These are phyloP conservation scores for Nakazawaea siamensis DNA, from an alignment of 805 yeast species.

Conservation along the genomic window DNA sequence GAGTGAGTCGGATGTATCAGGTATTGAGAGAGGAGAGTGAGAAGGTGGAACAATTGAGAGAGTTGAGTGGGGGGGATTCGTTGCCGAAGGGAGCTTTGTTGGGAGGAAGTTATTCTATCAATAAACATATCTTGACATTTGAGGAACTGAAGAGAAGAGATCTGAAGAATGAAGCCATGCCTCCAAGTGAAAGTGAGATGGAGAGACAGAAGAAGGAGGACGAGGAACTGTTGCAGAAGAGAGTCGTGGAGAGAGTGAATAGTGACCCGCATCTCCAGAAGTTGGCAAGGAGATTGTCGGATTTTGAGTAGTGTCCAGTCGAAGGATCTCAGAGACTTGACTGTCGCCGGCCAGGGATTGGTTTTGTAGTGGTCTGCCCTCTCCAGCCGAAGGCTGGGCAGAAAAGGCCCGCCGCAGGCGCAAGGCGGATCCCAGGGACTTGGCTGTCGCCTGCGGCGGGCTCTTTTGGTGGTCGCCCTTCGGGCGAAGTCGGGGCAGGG, in stretches of 20 bases:
- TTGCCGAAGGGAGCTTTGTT: conserved; percentile 82
- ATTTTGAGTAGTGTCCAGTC: not conserved
- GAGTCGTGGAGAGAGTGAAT: conserved; percentile 20
- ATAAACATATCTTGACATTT: conserved; percentile 59
- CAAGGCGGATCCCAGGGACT: no score
- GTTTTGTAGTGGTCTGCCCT: no score
- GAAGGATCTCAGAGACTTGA: no score
- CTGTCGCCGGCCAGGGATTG: no score
- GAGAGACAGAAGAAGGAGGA: conserved; percentile 36
- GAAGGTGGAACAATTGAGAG: conserved; percentile 71
- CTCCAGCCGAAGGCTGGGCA: no score
- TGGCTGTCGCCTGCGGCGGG: no score
- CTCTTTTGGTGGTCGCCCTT: no score
- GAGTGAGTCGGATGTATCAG: conserved; percentile 87
- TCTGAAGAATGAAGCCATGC: conserved; percentile 76
- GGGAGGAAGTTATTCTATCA: conserved; percentile 76
- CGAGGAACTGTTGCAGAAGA: conserved; percentile 30
- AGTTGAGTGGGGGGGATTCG: conserved; percentile 53
- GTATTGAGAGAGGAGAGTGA: conserved; percentile 85
- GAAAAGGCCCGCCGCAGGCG: no score
- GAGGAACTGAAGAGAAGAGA: conserved; percentile 82
- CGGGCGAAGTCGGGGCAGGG: no score
- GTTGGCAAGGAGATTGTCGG: conserved; percentile 16
- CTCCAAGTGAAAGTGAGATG: conserved; percentile 65
- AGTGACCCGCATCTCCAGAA: conserved; percentile 16